These are phyloP conservation scores for Begonia masoniana DNA, from an alignment of 306 rosid genomes.

Conservation along the genomic window DNA sequence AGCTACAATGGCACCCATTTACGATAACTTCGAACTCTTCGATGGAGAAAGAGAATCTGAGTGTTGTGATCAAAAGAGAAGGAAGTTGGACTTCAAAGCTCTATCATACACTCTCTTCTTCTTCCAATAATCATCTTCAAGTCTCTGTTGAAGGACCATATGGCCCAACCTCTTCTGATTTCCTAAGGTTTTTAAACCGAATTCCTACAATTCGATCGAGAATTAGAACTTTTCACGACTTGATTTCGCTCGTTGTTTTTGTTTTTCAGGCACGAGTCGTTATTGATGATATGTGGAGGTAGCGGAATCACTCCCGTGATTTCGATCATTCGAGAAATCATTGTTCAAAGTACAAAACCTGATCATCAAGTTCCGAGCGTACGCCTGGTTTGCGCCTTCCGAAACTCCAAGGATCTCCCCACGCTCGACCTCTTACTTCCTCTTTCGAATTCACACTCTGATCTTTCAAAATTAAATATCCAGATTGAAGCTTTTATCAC, in stretches of 20 bases:
- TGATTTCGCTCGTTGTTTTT: background rate
- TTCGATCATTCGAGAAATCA: constrained; percentile 46
- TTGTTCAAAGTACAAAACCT: constrained; percentile 24
- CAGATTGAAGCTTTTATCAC: constrained; percentile 31
- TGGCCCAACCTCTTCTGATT: constrained; percentile 33
- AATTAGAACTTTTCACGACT: background rate
- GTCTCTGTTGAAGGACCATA: constrained; percentile 74
- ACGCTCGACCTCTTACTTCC: constrained; percentile 30
- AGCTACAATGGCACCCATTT: constrained; percentile 72
- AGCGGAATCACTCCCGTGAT: constrained; percentile 47
- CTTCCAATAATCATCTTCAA: constrained; percentile 19
- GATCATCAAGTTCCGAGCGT: constrained; percentile 15
- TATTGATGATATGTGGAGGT: constrained; percentile 45
- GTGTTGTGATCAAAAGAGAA: constrained; percentile 31
- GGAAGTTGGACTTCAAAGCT: constrained; percentile 50
- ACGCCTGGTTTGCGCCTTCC: constrained; percentile 28
- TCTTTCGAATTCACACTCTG: background rate
- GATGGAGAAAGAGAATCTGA: constrained; percentile 30
- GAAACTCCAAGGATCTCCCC: constrained; percentile 22
- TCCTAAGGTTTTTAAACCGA: constrained; percentile 29
- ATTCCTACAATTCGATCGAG: background rate
- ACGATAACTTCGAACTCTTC: constrained; percentile 39
- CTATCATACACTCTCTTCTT: constrained; percentile 24
- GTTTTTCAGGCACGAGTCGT: constrained; percentile 18
- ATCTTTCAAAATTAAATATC: constrained; percentile 9